Base-by-base conservation (phyloP, 2,329 filamentous ascomycete genomes). In the Verticillium albo-atrum region DNA sequence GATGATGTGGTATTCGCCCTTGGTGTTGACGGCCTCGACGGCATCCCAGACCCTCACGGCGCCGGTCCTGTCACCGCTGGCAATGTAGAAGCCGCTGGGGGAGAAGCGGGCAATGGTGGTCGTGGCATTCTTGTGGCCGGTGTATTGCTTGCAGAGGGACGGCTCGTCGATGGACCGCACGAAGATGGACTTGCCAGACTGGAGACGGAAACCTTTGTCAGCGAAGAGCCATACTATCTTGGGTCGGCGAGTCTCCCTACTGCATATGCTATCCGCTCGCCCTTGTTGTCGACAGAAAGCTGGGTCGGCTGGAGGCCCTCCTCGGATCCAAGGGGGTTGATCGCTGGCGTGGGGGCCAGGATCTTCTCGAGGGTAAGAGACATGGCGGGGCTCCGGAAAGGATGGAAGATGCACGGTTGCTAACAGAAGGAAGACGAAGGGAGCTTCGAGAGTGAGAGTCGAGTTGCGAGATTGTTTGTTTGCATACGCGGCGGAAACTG, bases 171-270 rank as follows among this genome's bases (percentile, higher is more conserved):
- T 97, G 63, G 89, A 93, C 67, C 95, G 92, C 54, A 99, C 82
- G 77, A 97, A 98, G 76, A 99, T 89, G 63, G 94, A 98, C 81
- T 98, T 98, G 71, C 92, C 93, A 57, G 92, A 94, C 92, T 96
- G 67, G 14, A 56, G 15, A 4, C 15, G 35, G 20, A 27, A 7
- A 54, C 27, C 37, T 58, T 58, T 57, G 59, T 57, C 34, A 25
- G 12, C 32, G 4, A 30, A 30, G 23, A 23, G 32, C 5, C n/a
- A 50, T 9, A 12, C 3, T 50, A 9, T 50, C n/a, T 10, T 10
- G 14, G 5, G 42, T 9, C 42, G 25, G 42, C 10, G 42, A 4
- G 9, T 50, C 42, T 50, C 20, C 88, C 74, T 82, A 96, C 92
- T 62, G 94, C 92, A 75, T 99, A 99, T 61, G 92, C 90, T 77